A percentile compares a stretch with the other conserved stretches of the same genome.
Evolutionary conservation across 164 flowering plant species (phyloP).

Genomic region (Aristolochia fimbriata): DNA sequence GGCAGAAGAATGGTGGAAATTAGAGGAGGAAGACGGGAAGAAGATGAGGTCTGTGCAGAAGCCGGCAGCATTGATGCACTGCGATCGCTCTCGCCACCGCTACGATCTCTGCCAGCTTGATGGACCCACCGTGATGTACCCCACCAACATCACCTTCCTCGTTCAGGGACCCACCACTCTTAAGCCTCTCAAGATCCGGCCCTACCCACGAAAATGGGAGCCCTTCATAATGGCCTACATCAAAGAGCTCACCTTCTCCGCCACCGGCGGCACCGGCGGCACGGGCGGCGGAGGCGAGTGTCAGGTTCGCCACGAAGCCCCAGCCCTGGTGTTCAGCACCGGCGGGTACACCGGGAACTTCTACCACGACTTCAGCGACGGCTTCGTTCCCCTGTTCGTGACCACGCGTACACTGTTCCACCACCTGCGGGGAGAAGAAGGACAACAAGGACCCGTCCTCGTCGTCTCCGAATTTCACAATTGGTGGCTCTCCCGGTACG

Average conservation of each 20-base stretch:
- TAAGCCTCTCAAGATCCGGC: slow-evolving; percentile 20
- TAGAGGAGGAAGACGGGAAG: too few relatives aligned
- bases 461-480: slow-evolving; percentile 21
- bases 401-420: slow-evolving; percentile 22
- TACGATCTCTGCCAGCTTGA: slow-evolving; percentile 2
- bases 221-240: slow-evolving; percentile 19
- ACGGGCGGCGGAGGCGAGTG: slow-evolving; percentile 16
- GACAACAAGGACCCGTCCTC: slow-evolving; percentile 17
- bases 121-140: background rate
- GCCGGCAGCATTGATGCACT: slow-evolving; percentile 20
- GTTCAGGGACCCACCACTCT: background rate
- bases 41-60: slow-evolving; percentile 6
- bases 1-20: too few relatives aligned
- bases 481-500: slow-evolving; percentile 50
- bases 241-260: slow-evolving; percentile 22
- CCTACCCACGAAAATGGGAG: slow-evolving; percentile 55
- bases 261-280: slow-evolving; percentile 21
- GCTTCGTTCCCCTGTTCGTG: slow-evolving; percentile 35
- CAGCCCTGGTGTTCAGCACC: slow-evolving; percentile 31
- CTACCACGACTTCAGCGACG: slow-evolving; percentile 38
- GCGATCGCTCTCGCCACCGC: background rate
- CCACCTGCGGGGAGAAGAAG: too few relatives aligned
- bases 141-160: background rate
- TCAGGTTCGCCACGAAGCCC: slow-evolving; percentile 16
- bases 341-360: slow-evolving; percentile 40